Conservation (phyloP, 2,329 filamentous ascomycete species). For the Monosporascus sp. region DNA sequence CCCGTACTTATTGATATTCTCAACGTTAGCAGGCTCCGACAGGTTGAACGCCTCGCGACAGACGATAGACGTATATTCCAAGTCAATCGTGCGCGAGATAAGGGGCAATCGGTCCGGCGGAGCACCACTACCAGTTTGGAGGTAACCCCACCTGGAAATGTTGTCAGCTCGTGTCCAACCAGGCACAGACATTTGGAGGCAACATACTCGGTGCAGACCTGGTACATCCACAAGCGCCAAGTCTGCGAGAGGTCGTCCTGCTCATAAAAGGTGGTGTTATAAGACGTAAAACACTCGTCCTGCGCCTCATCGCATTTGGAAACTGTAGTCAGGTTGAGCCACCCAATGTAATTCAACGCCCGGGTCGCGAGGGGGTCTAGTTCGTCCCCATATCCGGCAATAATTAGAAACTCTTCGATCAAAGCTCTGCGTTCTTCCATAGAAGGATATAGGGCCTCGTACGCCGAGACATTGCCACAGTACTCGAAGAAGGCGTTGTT, state of each 20-base stretch:
- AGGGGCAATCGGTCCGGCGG: conserved; percentile 61
- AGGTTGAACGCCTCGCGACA: conserved; percentile 70
- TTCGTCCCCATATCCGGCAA: conserved; percentile 37
- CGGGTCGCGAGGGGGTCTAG: conserved; percentile 32
- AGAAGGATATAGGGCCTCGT: conserved; percentile 35
- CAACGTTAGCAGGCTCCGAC: conserved; percentile 54
- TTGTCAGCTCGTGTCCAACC: conserved; percentile 7
- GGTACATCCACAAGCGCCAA: conserved; percentile 47
- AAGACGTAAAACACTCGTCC: conserved; percentile 33
- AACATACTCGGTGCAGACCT: conserved; percentile 49
- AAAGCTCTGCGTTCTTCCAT: conserved; percentile 30
- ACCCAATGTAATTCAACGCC: conserved; percentile 50
- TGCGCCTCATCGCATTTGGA: conserved; percentile 23
- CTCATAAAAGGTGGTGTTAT: conserved; percentile 28
- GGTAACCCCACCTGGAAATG: conserved; percentile 64
- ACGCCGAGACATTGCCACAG: conserved; percentile 41
- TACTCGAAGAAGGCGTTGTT: conserved; percentile 38
- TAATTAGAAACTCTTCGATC: conserved; percentile 34
- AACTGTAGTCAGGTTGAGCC: conserved; percentile 26
- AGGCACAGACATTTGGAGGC: background rate
- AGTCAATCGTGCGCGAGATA: conserved; percentile 63
- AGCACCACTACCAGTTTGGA: conserved; percentile 66
- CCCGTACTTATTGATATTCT: conserved; percentile 70
- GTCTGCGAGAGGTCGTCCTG: conserved; percentile 32
- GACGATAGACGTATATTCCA: conserved; percentile 56